phyloP scores from a whole-genome alignment of 2,329 filamentous ascomycete genomes.

The Hortaea werneckii region DNA sequence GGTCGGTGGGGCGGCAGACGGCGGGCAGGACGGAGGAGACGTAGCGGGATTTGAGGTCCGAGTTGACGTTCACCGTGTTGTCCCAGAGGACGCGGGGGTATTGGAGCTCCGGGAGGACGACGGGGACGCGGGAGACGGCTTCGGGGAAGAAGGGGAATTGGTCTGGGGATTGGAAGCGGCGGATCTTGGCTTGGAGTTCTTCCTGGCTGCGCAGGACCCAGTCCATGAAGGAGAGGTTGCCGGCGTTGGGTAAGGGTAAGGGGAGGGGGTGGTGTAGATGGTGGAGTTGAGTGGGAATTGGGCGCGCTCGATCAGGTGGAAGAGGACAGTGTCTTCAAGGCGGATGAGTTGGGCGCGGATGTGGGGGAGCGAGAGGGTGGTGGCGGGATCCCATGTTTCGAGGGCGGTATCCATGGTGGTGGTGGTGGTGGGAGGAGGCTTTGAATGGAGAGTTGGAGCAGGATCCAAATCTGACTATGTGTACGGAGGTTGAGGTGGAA shows the following conservation, averaged over 20 bases:
- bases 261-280: slow-evolving; percentile 68
- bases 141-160: slow-evolving; percentile 95
- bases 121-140: slow-evolving; percentile 61
- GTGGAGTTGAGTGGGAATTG: slow-evolving; percentile 88
- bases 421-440: background rate
- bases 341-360: slow-evolving; percentile 77
- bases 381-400: slow-evolving; percentile 72
- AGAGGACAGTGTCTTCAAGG: slow-evolving; percentile 94
- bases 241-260: slow-evolving; percentile 61
- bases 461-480: background rate
- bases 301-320: slow-evolving; percentile 93
- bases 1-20: slow-evolving; percentile 61
- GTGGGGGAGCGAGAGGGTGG: slow-evolving; percentile 78
- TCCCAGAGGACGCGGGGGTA: slow-evolving; percentile 82
- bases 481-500: no score
- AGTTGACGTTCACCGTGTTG: slow-evolving; percentile 86
- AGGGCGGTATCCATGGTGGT: slow-evolving; percentile 75
- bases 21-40: slow-evolving; percentile 71
- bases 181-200: slow-evolving; percentile 80
- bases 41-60: slow-evolving; percentile 77
- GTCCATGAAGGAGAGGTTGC: slow-evolving; percentile 73
- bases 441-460: background rate
- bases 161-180: slow-evolving; percentile 90
- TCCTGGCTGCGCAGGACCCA: slow-evolving; percentile 90
- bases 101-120: slow-evolving; percentile 75